Base-by-base conservation (phyloP, 208 protist genomes). In the Acanthamoeba sp. region DNA sequence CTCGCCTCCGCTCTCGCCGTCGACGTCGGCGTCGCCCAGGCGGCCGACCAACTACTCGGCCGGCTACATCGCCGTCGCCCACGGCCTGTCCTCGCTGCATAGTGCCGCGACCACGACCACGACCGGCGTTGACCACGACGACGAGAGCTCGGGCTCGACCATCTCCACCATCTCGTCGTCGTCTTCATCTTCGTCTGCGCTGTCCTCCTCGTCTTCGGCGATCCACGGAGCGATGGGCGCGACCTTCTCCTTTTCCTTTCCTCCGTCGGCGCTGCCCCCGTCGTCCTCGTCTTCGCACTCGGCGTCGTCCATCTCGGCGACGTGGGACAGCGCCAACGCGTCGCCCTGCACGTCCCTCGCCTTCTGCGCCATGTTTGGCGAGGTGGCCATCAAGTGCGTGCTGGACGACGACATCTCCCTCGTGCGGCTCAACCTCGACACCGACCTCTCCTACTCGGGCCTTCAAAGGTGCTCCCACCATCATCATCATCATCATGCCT, bases 271-370 rank as follows among this genome's bases (percentile, higher is more conserved):
- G 45, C 7, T 50, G 3, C 45, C 45, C 45, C 3, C 45, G 1
- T 36, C 59, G 27, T 66, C 64, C n/a, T 73, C 64, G 64, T 78
- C 69, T 66, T 66, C 59, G 59, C 59, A n/a, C n/a, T 66, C 59
- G 14, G 29, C 59, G 59, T 36, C 59, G 12, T 66, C 29, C 9
- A 66, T 66, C 0, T 66, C 59, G n/a, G 29, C 18, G 27, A 34
- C 59, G 59, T 34, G n/a, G 18, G 59, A 66, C 59, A 7, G 5
- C 36, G 9, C n/a, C 64, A 10, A 20, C 59, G 59, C 18, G 3
- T 16, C 59, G 3, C 45, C 69, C 12, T 78, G 69, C 69, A 78
- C 29, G 69, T 78, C 69, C 6, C 69, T 78, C 27, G 69, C 69
- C 4, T 78, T 48, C 36, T 78, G 34, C n/a, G 16, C 69, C 34